Percentiles rank a stretch among this genome's conserved stretches.
phyloP scores from a whole-genome alignment of 805 yeast genomes.

The Komagataella phaffii region DNA sequence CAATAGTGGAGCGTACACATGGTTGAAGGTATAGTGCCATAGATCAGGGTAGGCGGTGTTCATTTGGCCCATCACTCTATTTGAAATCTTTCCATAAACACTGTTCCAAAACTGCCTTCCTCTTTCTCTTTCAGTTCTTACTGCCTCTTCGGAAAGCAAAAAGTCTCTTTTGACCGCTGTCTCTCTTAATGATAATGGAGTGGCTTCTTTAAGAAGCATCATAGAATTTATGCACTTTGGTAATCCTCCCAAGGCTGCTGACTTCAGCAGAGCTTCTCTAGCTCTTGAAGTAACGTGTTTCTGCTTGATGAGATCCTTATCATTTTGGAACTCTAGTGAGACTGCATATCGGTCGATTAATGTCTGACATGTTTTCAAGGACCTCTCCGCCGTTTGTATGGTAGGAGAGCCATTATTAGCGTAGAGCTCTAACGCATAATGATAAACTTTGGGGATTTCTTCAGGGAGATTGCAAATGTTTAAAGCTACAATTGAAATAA shows the following conservation, averaged over 20 bases:
- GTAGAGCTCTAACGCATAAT: slow-evolving; percentile 37
- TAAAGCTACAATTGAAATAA: slow-evolving; percentile 68
- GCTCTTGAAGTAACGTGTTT: slow-evolving; percentile 23
- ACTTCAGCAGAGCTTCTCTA: slow-evolving; percentile 68
- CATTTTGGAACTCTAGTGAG: not conserved
- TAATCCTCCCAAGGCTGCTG: slow-evolving; percentile 69
- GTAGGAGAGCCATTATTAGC: slow-evolving; percentile 7
- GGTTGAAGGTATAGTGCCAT: slow-evolving; percentile 56
- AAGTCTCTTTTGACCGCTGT: slow-evolving; percentile 6
- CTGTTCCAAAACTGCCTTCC: slow-evolving; percentile 63
- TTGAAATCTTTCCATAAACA: slow-evolving; percentile 64
- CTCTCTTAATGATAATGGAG: slow-evolving; percentile 38
- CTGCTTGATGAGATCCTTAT: not conserved
- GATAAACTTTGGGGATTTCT: slow-evolving; percentile 64
- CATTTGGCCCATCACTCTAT: slow-evolving; percentile 56
- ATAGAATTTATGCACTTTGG: slow-evolving; percentile 79
- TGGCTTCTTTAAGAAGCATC: slow-evolving; percentile 44
- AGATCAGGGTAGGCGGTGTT: slow-evolving; percentile 72
- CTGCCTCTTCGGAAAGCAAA: slow-evolving; percentile 6
- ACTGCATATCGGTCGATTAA: slow-evolving; percentile 25
- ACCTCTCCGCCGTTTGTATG: slow-evolving; percentile 5
- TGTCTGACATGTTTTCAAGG: slow-evolving; percentile 15
- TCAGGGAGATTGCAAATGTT: slow-evolving; percentile 74
- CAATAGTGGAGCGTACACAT: slow-evolving; percentile 68
- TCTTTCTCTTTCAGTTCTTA: slow-evolving; percentile 14